Base-by-base conservation (phyloP, 1,284 basidiomycete species). In the Boletellus deceptivus region DNA sequence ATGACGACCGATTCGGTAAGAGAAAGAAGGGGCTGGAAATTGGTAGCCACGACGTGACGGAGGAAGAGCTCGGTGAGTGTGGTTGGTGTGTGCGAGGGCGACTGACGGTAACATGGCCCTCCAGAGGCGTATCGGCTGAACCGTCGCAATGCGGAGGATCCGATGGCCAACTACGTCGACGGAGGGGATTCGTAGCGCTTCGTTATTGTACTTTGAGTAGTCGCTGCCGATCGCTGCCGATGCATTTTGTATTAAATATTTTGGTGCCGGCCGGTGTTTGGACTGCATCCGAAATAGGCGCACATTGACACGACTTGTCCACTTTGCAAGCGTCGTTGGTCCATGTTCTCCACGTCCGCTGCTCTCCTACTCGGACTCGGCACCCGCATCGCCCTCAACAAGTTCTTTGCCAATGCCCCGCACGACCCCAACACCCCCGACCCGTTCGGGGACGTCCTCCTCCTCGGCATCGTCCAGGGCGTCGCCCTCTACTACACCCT, bases 161-260 rank as follows among this genome's bases (percentile, higher is more conserved):
- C 92, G 4, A 93, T 95, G 89, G 88, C 88, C 31, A 89, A 89
- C 60, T 91, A 94, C 66, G 75, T 87, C 24, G 88, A 91, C 64
- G 59, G 62, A 38, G 79, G 76, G 29, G 63, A 72, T 33, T 72
- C 56, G 55, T 60, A 56, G 48, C 60, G 37, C 17, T 25, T 25
- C 25, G 8, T 25, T 25, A 9, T 25, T 25, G 25, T 25, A 25
- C 25, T 25, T 8, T 25, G n/a, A n/a, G n/a, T 20, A 25, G 8
- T 25, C 8, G 7, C 25, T 8, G 1, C 25, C 25, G 7, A 25
- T 25, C 25, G 25, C 25, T 25, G 25, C 25, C 25, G 25, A 25
- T 25, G 25, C 25, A 25, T 25, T 25, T 25, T 25, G 7, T 25
- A 25, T 25, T 25, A 25, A 31, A 13, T 31, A 31, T 31, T 31